Base-by-base conservation (phyloP, 2,329 filamentous ascomycete species). In the Scopulariopsis brevicaulis region DNA sequence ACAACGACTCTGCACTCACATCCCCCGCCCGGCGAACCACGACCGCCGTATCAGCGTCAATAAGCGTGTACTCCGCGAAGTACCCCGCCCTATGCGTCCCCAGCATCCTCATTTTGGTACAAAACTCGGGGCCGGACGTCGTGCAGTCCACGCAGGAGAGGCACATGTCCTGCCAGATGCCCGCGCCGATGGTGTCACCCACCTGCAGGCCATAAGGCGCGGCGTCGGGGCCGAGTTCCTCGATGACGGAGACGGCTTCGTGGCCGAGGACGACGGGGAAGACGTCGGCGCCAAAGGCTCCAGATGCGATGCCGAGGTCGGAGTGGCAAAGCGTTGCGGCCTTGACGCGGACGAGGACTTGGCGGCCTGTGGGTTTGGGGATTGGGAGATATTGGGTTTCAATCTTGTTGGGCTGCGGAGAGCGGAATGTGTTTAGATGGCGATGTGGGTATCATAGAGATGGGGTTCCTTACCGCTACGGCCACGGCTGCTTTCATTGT, bases 201-300 rank as follows among this genome's bases (percentile, higher is more conserved):
- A 87, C 89, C 74, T 93, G 96, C 63, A 84, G 87, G 74, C 96
- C 93, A 67, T 95, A 89, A 2, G 92, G 92, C 57, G 88, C 87
- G 58, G 95, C 87, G 58, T 96, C 76, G 63, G 86, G 83, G 65
- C 87, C 81, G 75, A 96, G 78, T 70, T 82, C 79, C 56, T 78
- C 77, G 52, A 73, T 70, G 59, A 74, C 74, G 61, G 71, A 55
- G 22, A 55, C 37, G 40, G 57, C 55, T 18, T 56, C 55, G 10
- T 56, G 55, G 55, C 55, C 73, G 60, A 71, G 66, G 46, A 68
- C 70, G 56, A 66, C 63, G 55, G 69, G 75, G 64, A 73, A 78
- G 40, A 77, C 74, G 57, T 77, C 71, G 60, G 72, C 70, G 64
- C 80, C 78, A 55, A 74, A 70, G 62, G 77, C 78, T 52, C 74